Conservation (phyloP, 2,329 filamentous ascomycete species). For the Eutypella sp. region DNA sequence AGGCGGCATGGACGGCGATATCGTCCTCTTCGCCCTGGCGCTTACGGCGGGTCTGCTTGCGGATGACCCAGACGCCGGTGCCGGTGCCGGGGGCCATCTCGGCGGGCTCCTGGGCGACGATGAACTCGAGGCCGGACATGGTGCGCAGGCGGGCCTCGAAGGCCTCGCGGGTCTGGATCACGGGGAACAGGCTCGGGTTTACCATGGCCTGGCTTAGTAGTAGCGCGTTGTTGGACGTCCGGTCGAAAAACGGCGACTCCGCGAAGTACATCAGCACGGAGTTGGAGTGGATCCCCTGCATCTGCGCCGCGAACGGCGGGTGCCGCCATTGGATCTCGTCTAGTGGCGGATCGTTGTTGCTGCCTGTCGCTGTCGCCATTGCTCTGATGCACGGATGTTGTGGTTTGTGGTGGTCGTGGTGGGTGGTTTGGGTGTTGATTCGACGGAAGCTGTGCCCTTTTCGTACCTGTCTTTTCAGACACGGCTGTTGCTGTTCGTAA, state of each 20-base stretch:
- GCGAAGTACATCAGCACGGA: constrained; percentile 64
- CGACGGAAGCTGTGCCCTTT: no score
- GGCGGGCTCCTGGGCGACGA: constrained; percentile 60
- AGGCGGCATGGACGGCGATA: constrained; percentile 53
- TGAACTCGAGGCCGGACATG: constrained; percentile 63
- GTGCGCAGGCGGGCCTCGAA: constrained; percentile 59
- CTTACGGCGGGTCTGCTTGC: constrained; percentile 61
- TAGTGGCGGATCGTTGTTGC: constrained; percentile 35
- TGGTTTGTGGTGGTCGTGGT: no score
- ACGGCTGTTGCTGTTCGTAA: no score
- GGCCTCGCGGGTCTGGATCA: constrained; percentile 55
- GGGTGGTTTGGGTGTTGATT: no score
- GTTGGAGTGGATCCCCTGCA: constrained; percentile 60
- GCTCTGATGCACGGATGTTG: no score
- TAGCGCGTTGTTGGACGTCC: constrained; percentile 62
- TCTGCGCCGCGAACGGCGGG: constrained; percentile 41
- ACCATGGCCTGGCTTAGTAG: constrained; percentile 57
- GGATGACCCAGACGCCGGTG: constrained; percentile 65
- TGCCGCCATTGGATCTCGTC: constrained; percentile 66
- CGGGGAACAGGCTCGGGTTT: constrained; percentile 53
- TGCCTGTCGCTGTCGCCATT: neutral
- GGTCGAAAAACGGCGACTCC: constrained; percentile 63
- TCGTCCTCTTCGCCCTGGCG: constrained; percentile 51
- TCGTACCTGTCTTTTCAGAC: no score
- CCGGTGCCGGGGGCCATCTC: constrained; percentile 56